Evolutionary conservation across 169 alveolate species (phyloP), one percentile per base, ranked within the genome.

Genomic region (Eimeria maxima): DNA sequence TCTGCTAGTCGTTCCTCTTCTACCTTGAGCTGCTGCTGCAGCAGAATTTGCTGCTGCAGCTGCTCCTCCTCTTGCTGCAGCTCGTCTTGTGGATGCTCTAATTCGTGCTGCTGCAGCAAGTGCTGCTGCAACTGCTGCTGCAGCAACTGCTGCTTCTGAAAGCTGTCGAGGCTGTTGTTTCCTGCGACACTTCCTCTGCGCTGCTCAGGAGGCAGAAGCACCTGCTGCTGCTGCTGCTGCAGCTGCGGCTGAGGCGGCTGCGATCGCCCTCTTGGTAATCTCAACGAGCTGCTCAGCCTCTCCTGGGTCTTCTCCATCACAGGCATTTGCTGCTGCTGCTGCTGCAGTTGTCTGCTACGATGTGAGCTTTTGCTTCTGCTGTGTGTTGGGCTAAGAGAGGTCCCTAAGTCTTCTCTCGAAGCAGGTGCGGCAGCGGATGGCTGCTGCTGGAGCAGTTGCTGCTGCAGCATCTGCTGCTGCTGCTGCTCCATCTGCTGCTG

Each of bases 61-160:
- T 27, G 84, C 84, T 27, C 71, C 18, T 60, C 71, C 71, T 20
- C 38, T n/a, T 71, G 81, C 18, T 71, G 81, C 81, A n/a, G 81
- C 81, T n/a, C 22, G 45, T 60, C 71, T 20, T 60, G 71, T 16
- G 24, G 24, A 33, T 33, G 60, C 60, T 11, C 16, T 7, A 53
- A 7, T 24, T 67, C 29, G 29, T 67, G 78, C 78, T 53, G 60
- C 60, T 53, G 60, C 60, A 11, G 3, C 60, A 1, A 3, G 1
- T 11, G 60, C 60, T 53, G 60, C 60, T 1, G 20, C 60, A 11
- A 7, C 60, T 53, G 20, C 60, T 53, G 60, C 60, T 53, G 60
- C 60, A 53, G 60, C 60, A 53, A 14, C 60, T 53, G 60, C 60
- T 53, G 60, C 60, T 67, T 22, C 27, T 67, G 38, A 22, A 67